Conservation (phyloP, 352 stramenopile species). For the Phytophthora pisi region DNA sequence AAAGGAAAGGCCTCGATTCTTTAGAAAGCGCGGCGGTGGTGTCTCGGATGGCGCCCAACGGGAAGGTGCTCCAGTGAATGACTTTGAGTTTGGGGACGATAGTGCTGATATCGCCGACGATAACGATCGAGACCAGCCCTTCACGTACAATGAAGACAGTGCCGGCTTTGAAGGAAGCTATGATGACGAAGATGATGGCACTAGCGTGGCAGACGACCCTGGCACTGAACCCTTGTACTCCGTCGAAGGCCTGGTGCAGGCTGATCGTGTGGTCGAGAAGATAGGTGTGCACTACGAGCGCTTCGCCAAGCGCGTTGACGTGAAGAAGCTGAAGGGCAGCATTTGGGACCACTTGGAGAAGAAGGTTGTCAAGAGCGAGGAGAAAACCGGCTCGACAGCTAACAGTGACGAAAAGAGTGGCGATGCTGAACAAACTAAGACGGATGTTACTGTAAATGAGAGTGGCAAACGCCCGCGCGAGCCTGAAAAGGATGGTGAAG, state of each 20-base stretch:
- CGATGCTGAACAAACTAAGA: conserved; percentile 10
- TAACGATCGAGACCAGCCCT: conserved; percentile 28
- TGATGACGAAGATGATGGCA: conserved; percentile 51
- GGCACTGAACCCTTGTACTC: conserved; percentile 47
- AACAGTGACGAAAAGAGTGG: neutral
- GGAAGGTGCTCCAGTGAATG: conserved; percentile 13
- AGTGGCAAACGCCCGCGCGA: conserved; percentile 41
- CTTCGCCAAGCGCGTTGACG: conserved; percentile 97
- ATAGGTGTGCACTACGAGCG: conserved; percentile 94
- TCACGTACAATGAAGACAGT: conserved; percentile 50
- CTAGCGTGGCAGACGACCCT: conserved; percentile 36
- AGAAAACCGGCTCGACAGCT: conserved; percentile 15
- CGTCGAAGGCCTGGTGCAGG: conserved; percentile 71
- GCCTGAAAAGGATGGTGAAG: conserved; percentile 28
- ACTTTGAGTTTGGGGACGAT: conserved; percentile 25
- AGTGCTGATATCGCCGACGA: conserved; percentile 25
- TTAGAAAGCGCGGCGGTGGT: conserved; percentile 42
- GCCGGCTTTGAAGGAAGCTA: conserved; percentile 45
- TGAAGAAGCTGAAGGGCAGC: conserved; percentile 96
- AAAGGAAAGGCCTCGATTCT: conserved; percentile 73
- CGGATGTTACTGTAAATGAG: conserved; percentile 24
- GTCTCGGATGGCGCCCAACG: conserved; percentile 14
- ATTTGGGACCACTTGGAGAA: conserved; percentile 91
- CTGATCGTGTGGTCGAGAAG: conserved; percentile 94
- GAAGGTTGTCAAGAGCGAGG: conserved; percentile 27